phyloP scores from a whole-genome alignment of 108 stramenopile genomes.

The Skeletonema menzelii region DNA sequence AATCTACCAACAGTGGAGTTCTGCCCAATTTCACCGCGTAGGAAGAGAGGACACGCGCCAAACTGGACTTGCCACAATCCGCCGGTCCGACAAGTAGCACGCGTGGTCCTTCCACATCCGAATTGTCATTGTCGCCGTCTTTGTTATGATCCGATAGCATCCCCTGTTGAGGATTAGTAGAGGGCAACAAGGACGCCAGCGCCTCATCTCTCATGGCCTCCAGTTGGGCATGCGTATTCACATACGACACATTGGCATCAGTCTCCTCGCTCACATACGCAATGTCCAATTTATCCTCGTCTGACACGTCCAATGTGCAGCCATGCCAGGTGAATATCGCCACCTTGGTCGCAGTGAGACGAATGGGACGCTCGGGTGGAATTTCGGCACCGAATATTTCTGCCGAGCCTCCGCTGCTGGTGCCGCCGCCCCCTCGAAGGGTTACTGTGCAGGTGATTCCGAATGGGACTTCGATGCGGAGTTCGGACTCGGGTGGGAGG shows the following conservation, averaged over 20 bases:
- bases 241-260: slow-evolving; percentile 76
- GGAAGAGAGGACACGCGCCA: slow-evolving; percentile 64
- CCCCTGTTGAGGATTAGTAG: slow-evolving; percentile 1
- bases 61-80: slow-evolving; percentile 84
- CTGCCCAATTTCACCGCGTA: slow-evolving; percentile 87
- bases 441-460: slow-evolving; percentile 28
- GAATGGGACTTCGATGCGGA: slow-evolving; percentile 51
- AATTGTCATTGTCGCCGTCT: background rate
- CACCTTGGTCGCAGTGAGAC: slow-evolving; percentile 64
- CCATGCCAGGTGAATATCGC: slow-evolving; percentile 93
- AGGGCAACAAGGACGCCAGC: slow-evolving; percentile 14
- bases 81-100: slow-evolving; percentile 79
- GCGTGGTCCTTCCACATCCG: slow-evolving; percentile 60
- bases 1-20: slow-evolving; percentile 77
- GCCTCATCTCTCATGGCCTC: slow-evolving; percentile 89
- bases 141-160: background rate
- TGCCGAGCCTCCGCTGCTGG: slow-evolving; percentile 26
- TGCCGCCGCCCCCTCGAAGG: slow-evolving; percentile 2
- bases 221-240: slow-evolving; percentile 91
- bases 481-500: slow-evolving; percentile 50
- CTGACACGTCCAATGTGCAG: slow-evolving; percentile 70
- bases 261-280: slow-evolving; percentile 75
- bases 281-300: slow-evolving; percentile 56
- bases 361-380: slow-evolving; percentile 40
- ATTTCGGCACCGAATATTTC: slow-evolving; percentile 59